These are phyloP conservation scores for Macrophomina pseudophaseolina DNA, from an alignment of 2,329 filamentous ascomycete genomes.

Conservation along the genomic window DNA sequence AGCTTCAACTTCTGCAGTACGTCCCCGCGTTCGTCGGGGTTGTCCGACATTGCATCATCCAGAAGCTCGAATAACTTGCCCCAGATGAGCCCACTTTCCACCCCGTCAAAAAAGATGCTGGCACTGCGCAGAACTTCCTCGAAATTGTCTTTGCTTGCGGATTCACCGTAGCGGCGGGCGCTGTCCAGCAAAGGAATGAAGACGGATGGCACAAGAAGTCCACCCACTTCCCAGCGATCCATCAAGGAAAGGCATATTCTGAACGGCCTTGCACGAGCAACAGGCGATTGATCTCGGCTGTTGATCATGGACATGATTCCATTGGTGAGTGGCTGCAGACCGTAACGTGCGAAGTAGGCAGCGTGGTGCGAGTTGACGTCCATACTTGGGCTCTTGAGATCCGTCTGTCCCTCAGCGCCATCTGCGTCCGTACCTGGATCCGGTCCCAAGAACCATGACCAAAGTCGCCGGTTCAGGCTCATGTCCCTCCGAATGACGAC, in stretches of 20 bases:
- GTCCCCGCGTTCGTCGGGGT: slow-evolving; percentile 56
- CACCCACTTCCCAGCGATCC: slow-evolving; percentile 98
- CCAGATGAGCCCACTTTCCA: slow-evolving; percentile 93
- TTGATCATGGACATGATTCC: slow-evolving; percentile 78
- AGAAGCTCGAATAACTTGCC: slow-evolving; percentile 76
- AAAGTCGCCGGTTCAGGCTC: slow-evolving; percentile 93
- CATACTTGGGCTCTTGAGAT: slow-evolving; percentile 42
- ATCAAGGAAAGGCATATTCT: slow-evolving; percentile 93
- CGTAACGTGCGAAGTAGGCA: slow-evolving; percentile 79
- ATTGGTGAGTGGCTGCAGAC: slow-evolving; percentile 73
- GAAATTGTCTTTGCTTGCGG: slow-evolving; percentile 72
- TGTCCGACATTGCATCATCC: slow-evolving; percentile 52
- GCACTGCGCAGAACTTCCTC: slow-evolving; percentile 89
- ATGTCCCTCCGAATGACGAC: slow-evolving; percentile 92
- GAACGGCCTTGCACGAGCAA: slow-evolving; percentile 81
- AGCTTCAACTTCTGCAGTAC: slow-evolving; percentile 69
- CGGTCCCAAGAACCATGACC: slow-evolving; percentile 93
- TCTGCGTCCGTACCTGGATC: slow-evolving; percentile 56
- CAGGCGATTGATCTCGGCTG: slow-evolving; percentile 48
- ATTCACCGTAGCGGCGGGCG: slow-evolving; percentile 73
- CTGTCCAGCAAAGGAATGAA: slow-evolving; percentile 86
- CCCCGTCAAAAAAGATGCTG: slow-evolving; percentile 95
- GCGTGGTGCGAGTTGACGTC: slow-evolving; percentile 55
- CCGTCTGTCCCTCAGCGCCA: slow-evolving; percentile 42
- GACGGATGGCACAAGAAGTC: slow-evolving; percentile 82